These are phyloP conservation scores for Penicillium maclennaniae DNA, from an alignment of 495 filamentous ascomycete genomes.

Conservation along the genomic window DNA sequence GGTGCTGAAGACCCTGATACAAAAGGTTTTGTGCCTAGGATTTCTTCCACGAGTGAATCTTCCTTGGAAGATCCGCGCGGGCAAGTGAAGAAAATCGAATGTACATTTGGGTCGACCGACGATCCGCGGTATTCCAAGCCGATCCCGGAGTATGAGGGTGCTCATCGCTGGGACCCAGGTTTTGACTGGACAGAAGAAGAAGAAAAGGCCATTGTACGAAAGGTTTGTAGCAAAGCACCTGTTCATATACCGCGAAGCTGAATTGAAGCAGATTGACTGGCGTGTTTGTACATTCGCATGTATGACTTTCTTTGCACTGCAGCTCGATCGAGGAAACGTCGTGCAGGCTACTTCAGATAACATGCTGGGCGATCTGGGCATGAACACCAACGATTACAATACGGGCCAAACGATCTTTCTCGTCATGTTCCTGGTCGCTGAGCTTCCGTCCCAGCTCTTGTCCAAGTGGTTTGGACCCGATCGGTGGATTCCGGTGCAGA, in stretches of 20 bases:
- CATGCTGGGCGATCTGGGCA: conserved; percentile 55
- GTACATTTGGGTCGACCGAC: conserved; percentile 39
- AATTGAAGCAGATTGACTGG: conserved; percentile 44
- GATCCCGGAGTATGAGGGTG: conserved; percentile 60
- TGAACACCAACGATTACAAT: conserved; percentile 76
- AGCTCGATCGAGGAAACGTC: conserved; percentile 76
- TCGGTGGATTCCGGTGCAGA: conserved; percentile 80
- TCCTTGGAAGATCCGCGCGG: conserved; percentile 13
- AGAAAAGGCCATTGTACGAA: conserved; percentile 63
- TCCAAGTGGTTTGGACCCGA: conserved; percentile 76
- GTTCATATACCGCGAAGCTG: neutral
- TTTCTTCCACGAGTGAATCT: conserved; percentile 15
- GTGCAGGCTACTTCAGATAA: conserved; percentile 68
- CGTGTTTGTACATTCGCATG: conserved; percentile 63
- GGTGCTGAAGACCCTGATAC: conserved; percentile 1
- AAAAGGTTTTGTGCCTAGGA: conserved; percentile 9
- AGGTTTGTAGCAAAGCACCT: conserved; percentile 37
- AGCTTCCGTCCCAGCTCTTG: conserved; percentile 70
- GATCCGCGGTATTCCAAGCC: conserved; percentile 53
- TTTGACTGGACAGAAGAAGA: conserved; percentile 68
- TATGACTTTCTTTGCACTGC: conserved; percentile 78
- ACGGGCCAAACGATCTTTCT: conserved; percentile 72
- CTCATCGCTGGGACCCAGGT: conserved; percentile 71
- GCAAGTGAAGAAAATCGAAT: conserved; percentile 16
- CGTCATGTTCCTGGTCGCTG: conserved; percentile 60